Percentiles rank a stretch among this genome's conserved stretches.
Evolutionary conservation across 352 stramenopile genomes (phyloP).

Genomic region (Globisporangium takayamanum): DNA sequence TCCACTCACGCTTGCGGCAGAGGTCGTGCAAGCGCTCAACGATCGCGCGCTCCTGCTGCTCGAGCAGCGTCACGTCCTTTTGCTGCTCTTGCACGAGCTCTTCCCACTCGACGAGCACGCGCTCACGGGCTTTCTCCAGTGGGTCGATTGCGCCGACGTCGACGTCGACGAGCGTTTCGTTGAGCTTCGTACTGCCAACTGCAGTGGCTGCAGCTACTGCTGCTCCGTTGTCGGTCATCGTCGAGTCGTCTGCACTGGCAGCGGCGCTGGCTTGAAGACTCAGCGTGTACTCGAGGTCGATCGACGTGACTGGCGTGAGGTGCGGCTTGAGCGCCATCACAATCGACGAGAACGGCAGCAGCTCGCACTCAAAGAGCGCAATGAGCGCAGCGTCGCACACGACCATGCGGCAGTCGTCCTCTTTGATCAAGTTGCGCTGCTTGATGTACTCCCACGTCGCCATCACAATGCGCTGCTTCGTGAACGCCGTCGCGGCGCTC

Average conservation of each 20-base stretch:
- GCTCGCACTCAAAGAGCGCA: slow-evolving; percentile 59
- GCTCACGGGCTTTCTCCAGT: slow-evolving; percentile 28
- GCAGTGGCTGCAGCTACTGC: too few relatives aligned
- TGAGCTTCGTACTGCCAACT: too few relatives aligned
- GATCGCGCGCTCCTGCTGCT: slow-evolving; percentile 50
- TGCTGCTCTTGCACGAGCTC: slow-evolving; percentile 62
- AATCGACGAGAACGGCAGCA: slow-evolving; percentile 62
- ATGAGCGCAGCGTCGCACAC: slow-evolving; percentile 46
- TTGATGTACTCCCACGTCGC: slow-evolving; percentile 79
- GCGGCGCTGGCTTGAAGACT: slow-evolving; percentile 22
- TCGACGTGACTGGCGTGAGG: slow-evolving; percentile 37
- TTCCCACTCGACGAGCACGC: slow-evolving; percentile 41
- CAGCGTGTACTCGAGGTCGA: slow-evolving; percentile 63
- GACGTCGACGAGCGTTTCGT: slow-evolving; percentile 49
- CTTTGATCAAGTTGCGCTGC: slow-evolving; percentile 64
- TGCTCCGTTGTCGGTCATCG: too few relatives aligned
- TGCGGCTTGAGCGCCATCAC: slow-evolving; percentile 63
- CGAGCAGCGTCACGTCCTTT: slow-evolving; percentile 52
- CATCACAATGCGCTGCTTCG: slow-evolving; percentile 69
- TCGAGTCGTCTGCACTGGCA: too few relatives aligned
- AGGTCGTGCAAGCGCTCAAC: slow-evolving; percentile 40
- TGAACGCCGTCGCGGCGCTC: slow-evolving; percentile 36
- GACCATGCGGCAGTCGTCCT: slow-evolving; percentile 72
- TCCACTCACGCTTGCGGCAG: slow-evolving; percentile 58
- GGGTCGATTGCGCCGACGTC: slow-evolving; percentile 51